Conservation (phyloP, 768 basidiomycete genomes). For the Termitomyces eurrhizus region DNA sequence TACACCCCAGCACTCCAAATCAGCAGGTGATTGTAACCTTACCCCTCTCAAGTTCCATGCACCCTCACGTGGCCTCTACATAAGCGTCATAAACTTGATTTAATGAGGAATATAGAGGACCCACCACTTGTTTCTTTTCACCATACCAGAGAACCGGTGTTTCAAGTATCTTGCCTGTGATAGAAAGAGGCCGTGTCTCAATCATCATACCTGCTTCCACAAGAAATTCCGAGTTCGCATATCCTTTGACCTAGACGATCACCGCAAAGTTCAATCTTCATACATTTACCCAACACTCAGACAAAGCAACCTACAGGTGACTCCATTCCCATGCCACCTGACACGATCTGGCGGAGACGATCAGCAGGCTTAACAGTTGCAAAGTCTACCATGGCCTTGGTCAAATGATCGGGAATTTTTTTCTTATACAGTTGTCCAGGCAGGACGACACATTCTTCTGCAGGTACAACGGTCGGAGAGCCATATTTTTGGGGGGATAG, state of each 20-base stretch:
- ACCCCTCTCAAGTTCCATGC: conserved; percentile 25
- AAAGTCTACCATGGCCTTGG: conserved; percentile 41
- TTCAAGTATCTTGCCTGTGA: conserved; percentile 21
- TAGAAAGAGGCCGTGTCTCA: conserved; percentile 17
- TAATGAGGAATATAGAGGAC: not conserved
- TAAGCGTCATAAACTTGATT: not conserved
- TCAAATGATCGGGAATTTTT: conserved; percentile 34
- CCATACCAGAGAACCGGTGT: conserved; percentile 17
- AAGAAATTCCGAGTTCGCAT: conserved; percentile 27
- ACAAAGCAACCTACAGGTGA: conserved; percentile 6
- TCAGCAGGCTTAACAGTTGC: conserved; percentile 42
- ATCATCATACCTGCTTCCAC: conserved; percentile 38
- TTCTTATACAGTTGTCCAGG: conserved; percentile 47
- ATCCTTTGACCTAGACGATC: conserved; percentile 10
- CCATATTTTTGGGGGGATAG: conserved; percentile 23
- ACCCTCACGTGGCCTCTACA: conserved; percentile 19
- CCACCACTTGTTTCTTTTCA: not conserved
- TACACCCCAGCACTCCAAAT: conserved; percentile 19
- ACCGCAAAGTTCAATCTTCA: not conserved
- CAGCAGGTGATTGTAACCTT: conserved; percentile 13
- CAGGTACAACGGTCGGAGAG: conserved; percentile 37
- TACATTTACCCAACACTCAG: conserved; percentile 1
- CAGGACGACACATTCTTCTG: conserved; percentile 43
- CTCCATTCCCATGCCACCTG: conserved; percentile 17
- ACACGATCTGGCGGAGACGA: conserved; percentile 35